These are phyloP conservation scores for Saccharomycopsis lassenensis DNA, from an alignment of 805 yeast species.

Conservation along the genomic window DNA sequence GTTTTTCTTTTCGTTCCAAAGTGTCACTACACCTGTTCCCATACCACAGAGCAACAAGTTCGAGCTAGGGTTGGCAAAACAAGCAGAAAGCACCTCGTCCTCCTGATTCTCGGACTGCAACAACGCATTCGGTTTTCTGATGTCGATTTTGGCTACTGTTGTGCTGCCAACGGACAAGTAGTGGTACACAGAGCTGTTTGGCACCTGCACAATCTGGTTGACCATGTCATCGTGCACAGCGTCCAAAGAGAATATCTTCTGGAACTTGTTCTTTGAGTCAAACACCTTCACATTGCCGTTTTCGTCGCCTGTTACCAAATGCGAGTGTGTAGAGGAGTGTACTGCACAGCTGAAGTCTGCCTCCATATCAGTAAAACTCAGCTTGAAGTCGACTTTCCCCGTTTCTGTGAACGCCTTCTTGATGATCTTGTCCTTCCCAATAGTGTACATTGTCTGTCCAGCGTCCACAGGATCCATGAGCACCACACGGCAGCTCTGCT, in stretches of 20 bases:
- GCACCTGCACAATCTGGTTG: constrained; percentile 61
- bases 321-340: constrained; percentile 26
- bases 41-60: constrained; percentile 69
- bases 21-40: constrained; percentile 82
- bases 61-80: constrained; percentile 52
- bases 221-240: constrained; percentile 69
- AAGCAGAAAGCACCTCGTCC: constrained; percentile 76
- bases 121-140: constrained; percentile 52
- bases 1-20: constrained; percentile 71
- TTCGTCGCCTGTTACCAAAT: constrained; percentile 54
- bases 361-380: constrained; percentile 25
- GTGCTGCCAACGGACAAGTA: constrained; percentile 76
- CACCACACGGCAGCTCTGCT: constrained; percentile 72
- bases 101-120: constrained; percentile 79
- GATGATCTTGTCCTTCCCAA: constrained; percentile 71
- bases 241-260: constrained; percentile 32
- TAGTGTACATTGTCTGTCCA: constrained; percentile 46
- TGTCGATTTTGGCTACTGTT: constrained; percentile 66
- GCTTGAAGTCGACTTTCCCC: constrained; percentile 59
- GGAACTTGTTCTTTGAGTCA: constrained; percentile 42
- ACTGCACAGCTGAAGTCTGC: constrained; percentile 24
- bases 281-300: constrained; percentile 54
- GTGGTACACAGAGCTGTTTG: constrained; percentile 59
- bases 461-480: constrained; percentile 53
- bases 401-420: constrained; percentile 62